Base-by-base conservation (phyloP, 495 filamentous ascomycete genomes). In the Penicillium cosmopolitanum region DNA sequence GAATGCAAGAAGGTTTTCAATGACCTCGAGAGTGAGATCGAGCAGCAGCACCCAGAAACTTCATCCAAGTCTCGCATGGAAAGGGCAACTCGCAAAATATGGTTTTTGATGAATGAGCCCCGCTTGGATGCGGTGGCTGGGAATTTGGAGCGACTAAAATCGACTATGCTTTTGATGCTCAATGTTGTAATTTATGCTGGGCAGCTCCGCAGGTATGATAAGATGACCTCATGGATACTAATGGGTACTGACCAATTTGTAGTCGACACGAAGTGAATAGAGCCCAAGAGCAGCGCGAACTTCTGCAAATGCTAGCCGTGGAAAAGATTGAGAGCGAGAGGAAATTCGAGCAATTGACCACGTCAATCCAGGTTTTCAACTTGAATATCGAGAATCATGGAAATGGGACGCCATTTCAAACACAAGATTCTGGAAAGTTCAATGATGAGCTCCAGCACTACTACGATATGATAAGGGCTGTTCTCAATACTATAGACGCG, bases 1-100 rank as follows among this genome's bases (percentile, higher is more conserved):
- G 51, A 56, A 57, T 12, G 56, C 42, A 25, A 63, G 48, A 7
- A 63, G 60, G 12, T 51, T 55, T 50, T 63, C 57, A 8, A 60
- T 55, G 23, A 65, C 53, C 63, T 66, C 31, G 25, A 47, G 6
- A 21, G 34, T 18, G 23, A 16, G 38, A 42, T 35, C 16, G 43
- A 46, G 16, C 43, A 46, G 16, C 43, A 46, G n/a, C 43, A 21
- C 2, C 18, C 43, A 10, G 43, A 46, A 23, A 0, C 43, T 9
- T 46, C 43, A n/a, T 16, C 43, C 13, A 46, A 46, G 15, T 46
- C 43, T 21, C 43, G 43, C 5, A 16, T 46, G 18, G 43, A 46
- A 46, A 19, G 16, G 7, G 43, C 43, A 21, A 46, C 43, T 46
- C 43, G 43, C 8, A 46, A 46, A 46, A 46, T 46, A 9, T 21